phyloP scores from a whole-genome alignment of 768 basidiomycete genomes.

The Amanita molliuscula region DNA sequence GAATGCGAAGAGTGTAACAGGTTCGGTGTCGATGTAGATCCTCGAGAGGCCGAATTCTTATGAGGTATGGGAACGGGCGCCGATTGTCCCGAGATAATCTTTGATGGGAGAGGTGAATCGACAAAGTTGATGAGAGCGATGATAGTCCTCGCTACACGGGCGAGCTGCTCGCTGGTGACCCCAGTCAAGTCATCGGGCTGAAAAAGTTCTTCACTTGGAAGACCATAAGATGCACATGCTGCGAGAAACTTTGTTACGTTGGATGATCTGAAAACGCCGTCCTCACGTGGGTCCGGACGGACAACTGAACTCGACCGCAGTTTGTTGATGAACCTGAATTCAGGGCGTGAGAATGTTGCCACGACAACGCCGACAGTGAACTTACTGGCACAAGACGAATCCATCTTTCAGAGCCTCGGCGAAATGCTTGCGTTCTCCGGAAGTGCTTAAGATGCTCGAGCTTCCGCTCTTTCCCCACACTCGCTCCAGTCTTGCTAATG shows the following conservation, averaged over 20 bases:
- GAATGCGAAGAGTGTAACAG: constrained; percentile 28
- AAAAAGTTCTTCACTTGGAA: constrained; percentile 56
- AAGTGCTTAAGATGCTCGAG: constrained; percentile 16
- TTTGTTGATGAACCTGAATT: constrained; percentile 65
- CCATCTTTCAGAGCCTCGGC: constrained; percentile 75
- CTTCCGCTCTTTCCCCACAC: constrained; percentile 65
- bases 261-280: constrained; percentile 51
- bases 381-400: constrained; percentile 84
- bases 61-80: constrained; percentile 18
- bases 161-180: constrained; percentile 47
- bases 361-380: constrained; percentile 12
- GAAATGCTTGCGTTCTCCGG: constrained; percentile 61
- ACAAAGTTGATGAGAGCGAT: constrained; percentile 54
- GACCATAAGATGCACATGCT: constrained; percentile 58
- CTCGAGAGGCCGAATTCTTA: constrained; percentile 28
- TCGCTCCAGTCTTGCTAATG: constrained; percentile 58
- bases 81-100: constrained; percentile 31
- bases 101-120: constrained; percentile 41
- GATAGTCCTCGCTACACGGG: constrained; percentile 67
- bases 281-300: constrained; percentile 56
- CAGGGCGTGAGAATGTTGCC: constrained; percentile 5
- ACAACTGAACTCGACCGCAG: constrained; percentile 51
- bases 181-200: constrained; percentile 59
- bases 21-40: constrained; percentile 56
- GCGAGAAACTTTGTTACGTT: constrained; percentile 77